These are phyloP conservation scores for Spizellomyces punctatus DNA, from an alignment of 192 early-diverging fungal genomes.

Conservation along the genomic window DNA sequence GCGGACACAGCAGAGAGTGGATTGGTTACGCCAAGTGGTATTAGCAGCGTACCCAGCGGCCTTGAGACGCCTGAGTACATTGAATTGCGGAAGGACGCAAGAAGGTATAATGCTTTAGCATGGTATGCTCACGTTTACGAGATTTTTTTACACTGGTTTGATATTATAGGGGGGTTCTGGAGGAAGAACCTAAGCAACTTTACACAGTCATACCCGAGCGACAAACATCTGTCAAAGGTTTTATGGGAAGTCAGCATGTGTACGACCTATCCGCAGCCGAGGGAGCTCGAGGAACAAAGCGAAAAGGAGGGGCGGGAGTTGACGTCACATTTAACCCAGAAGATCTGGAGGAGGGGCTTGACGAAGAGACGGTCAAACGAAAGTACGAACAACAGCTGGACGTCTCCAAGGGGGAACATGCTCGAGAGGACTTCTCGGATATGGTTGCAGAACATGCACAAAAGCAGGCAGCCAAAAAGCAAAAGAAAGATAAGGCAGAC, in stretches of 20 bases:
- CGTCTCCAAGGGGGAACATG: constrained; percentile 34
- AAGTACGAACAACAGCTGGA: constrained; percentile 73
- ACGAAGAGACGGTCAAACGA: constrained; percentile 72
- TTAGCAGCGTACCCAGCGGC: constrained; percentile 71
- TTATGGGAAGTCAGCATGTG: constrained; percentile 94
- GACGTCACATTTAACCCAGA: constrained; percentile 89
- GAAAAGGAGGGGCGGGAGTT: constrained; percentile 60
- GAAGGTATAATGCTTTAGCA: constrained; percentile 28
- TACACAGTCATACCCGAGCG: constrained; percentile 89
- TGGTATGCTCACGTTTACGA: too few species aligned
- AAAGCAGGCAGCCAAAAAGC: constrained; percentile 72
- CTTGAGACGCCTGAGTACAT: constrained; percentile 84
- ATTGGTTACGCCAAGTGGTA: constrained; percentile 83
- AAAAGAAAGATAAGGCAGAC: constrained; percentile 49
- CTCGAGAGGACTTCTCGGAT: constrained; percentile 78
- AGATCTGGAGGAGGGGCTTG: constrained; percentile 77
- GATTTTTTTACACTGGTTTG: constrained; percentile 22
- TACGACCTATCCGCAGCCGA: constrained; percentile 71
- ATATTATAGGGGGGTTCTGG: constrained; percentile 1
- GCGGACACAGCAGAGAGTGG: constrained; percentile 59
- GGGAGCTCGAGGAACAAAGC: constrained; percentile 52
- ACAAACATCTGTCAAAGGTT: constrained; percentile 62
- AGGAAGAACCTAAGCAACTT: constrained; percentile 55
- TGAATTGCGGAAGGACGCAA: constrained; percentile 81
- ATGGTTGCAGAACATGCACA: constrained; percentile 84